Percentiles rank a stretch among this genome's conserved stretches.
phyloP scores from a whole-genome alignment of 768 basidiomycete genomes.

The Tylopilus rubrobrunneus region DNA sequence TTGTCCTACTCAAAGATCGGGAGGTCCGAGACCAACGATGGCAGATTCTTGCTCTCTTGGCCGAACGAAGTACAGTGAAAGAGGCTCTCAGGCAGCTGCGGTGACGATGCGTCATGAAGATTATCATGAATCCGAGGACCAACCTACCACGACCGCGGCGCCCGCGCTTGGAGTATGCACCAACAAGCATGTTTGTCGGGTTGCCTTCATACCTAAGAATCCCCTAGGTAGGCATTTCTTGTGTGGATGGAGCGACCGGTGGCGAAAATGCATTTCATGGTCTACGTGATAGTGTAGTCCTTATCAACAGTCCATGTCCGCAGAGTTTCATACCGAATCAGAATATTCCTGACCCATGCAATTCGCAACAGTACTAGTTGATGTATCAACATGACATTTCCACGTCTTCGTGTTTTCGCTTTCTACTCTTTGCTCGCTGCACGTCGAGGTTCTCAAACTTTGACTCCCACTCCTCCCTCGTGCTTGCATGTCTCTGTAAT shows the following conservation, averaged over 20 bases:
- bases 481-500: slow-evolving; percentile 36
- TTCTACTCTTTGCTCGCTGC: slow-evolving; percentile 20
- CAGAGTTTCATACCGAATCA: neutral
- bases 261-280: neutral
- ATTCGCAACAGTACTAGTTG: too few relatives aligned
- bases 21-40: slow-evolving; percentile 68
- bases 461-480: slow-evolving; percentile 40
- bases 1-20: slow-evolving; percentile 53
- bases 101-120: slow-evolving; percentile 9
- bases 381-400: too few relatives aligned
- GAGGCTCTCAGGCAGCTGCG: slow-evolving; percentile 46
- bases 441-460: slow-evolving; percentile 33
- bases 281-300: neutral
- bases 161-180: neutral
- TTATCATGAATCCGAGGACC: neutral
- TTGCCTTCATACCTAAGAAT: neutral
- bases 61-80: slow-evolving; percentile 68
- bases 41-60: slow-evolving; percentile 74
- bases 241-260: neutral
- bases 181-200: neutral
- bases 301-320: neutral
- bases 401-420: slow-evolving; percentile 15
- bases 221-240: neutral
- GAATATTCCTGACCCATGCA: neutral
- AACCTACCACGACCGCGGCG: neutral